Evolutionary conservation across 306 rosid species (phyloP), one percentile per base, ranked within the genome.

Genomic region (Begonia masoniana): DNA sequence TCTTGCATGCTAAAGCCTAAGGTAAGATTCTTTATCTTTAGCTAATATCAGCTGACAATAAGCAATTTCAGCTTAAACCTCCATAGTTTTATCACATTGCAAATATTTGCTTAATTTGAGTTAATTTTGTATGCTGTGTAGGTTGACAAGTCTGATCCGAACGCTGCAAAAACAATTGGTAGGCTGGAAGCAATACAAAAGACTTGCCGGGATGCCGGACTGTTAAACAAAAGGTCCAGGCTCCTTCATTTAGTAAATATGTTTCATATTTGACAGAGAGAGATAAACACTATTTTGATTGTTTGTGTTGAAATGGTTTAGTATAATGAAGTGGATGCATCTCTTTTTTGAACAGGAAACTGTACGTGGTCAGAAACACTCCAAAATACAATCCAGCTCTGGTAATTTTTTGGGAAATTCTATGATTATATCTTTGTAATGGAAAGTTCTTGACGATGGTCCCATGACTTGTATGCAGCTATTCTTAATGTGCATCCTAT

Each of bases 121-220:
- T 6, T 31, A 31, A 31, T 31, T n/a, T n/a, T 6, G 8, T 31
- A 31, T 24, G 42, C 49, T 45, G 49, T 19, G 13, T 62, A 91
- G 99, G 92, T 91, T 64, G 79, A 83, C 86, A 72, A 57, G 67
- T 72, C 74, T 61, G 96, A 91, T 62, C 99, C 88, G 54, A 79
- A 81, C 77, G 94, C 94, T 39, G 58, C 84, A 59, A 91, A 81
- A 79, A 75, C 96, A 17, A 60, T 83, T 76, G 81, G 68, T 75
- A 77, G 99, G 75, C 67, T 91, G 56, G 92, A 71, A 68, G 73
- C 71, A 13, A 72, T 83, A 71, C 94, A 81, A 78, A 79, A 75
- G 64, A 58, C 71, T 60, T 91, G 99, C 81, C 68, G 81, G 76
- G 77, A 79, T 55, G 86, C 99, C 45, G 94, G 99, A 52, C 57